phyloP scores from a whole-genome alignment of 2,329 filamentous ascomycete genomes.

The Phoma sp. region DNA sequence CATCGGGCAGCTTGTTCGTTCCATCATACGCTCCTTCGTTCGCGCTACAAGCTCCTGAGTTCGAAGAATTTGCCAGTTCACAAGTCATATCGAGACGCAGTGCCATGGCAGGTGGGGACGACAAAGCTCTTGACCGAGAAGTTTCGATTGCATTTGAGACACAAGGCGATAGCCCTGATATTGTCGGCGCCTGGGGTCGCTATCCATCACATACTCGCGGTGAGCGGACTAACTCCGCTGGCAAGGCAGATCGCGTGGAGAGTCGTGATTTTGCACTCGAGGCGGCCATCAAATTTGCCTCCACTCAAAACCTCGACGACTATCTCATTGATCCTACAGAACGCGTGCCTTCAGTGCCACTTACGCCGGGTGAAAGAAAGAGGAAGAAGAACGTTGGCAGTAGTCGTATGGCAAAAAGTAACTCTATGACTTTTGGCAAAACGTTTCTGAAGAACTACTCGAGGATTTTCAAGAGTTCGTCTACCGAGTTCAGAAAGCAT shows the following conservation, averaged over 20 bases:
- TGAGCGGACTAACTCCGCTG: conserved; percentile 50
- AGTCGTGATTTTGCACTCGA: conserved; percentile 53
- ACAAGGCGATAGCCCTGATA: conserved; percentile 33
- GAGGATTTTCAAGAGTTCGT: conserved; percentile 51
- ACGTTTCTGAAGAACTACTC: conserved; percentile 53
- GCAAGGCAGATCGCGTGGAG: conserved; percentile 47
- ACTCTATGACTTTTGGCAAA: conserved; percentile 51
- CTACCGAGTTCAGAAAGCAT: conserved; percentile 45
- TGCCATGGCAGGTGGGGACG: conserved; percentile 23
- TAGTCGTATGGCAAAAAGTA: conserved; percentile 68
- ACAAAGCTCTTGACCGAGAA: conserved; percentile 15
- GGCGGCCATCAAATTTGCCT: conserved; percentile 35
- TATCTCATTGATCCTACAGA: conserved; percentile 37
- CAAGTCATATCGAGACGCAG: conserved; percentile 22
- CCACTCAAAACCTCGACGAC: conserved; percentile 21
- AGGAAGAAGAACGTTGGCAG: conserved; percentile 66
- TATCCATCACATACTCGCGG: conserved; percentile 56
- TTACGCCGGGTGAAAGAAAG: conserved; percentile 37
- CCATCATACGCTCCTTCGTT: background rate
- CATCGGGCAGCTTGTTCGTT: background rate
- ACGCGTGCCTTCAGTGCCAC: conserved; percentile 25
- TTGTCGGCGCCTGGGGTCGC: conserved; percentile 53
- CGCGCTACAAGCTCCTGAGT: background rate
- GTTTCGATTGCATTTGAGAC: conserved; percentile 30
- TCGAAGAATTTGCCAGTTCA: background rate